These are phyloP conservation scores for Colletotrichum destructivum DNA, from an alignment of 2,329 filamentous ascomycete species.

Conservation along the genomic window DNA sequence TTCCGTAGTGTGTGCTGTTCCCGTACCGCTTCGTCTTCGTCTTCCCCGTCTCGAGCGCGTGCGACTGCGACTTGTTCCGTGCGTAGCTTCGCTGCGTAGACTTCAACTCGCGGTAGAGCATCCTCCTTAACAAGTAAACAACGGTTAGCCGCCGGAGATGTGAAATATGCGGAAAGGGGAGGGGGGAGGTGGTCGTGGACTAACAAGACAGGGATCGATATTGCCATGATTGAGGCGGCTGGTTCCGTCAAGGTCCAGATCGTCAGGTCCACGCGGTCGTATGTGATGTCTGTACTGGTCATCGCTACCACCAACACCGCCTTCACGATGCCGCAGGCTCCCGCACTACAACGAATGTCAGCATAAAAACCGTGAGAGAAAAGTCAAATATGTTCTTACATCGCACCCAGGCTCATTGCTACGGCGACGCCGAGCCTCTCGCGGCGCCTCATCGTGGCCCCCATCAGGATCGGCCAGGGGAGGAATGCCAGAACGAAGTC, in stretches of 20 bases:
- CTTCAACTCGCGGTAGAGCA: slow-evolving; percentile 53
- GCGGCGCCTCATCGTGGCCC: slow-evolving; percentile 50
- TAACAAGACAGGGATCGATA: slow-evolving; percentile 53
- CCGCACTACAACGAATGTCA: slow-evolving; percentile 46
- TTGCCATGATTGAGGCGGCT: slow-evolving; percentile 55
- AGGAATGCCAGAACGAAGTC: slow-evolving; percentile 53
- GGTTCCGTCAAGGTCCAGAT: slow-evolving; percentile 55
- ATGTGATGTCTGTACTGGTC: slow-evolving; percentile 52
- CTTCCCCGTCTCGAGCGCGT: slow-evolving; percentile 30
- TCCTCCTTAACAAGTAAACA: slow-evolving; percentile 46
- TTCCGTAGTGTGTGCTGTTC: slow-evolving; percentile 46
- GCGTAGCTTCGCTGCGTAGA: slow-evolving; percentile 49
- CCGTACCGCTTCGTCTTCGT: slow-evolving; percentile 43
- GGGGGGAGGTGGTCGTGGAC: slow-evolving; percentile 13
- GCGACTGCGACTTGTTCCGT: slow-evolving; percentile 43
- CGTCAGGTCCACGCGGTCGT: slow-evolving; percentile 53
- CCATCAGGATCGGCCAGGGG: slow-evolving; percentile 54
- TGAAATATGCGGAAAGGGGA: background rate
- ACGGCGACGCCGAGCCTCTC: slow-evolving; percentile 54
- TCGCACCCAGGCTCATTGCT: slow-evolving; percentile 54
- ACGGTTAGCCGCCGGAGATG: background rate
- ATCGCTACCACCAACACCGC: slow-evolving; percentile 51
- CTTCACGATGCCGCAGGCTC: slow-evolving; percentile 53
- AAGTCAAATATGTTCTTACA: slow-evolving; percentile 45
- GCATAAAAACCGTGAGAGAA: background rate